Base-by-base conservation (phyloP, 257 asterid species). In the Plantago ovata region DNA sequence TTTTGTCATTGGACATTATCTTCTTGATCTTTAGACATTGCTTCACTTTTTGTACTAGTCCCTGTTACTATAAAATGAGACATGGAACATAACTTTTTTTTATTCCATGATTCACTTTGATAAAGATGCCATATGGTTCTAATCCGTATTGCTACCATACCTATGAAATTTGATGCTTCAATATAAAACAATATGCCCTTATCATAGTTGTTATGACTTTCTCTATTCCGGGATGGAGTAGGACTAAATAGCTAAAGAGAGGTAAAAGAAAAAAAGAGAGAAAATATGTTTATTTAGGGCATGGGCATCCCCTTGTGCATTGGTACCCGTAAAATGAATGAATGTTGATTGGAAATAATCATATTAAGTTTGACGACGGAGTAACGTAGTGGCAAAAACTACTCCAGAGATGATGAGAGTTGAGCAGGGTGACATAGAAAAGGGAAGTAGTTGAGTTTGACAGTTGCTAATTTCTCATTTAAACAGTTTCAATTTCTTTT, bases 61-160 rank as follows among this genome's bases (percentile, higher is more conserved):
- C 16, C 4, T 66, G 62, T 58, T 50, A 53, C 53, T 56, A 63
- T 20, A 69, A 63, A 69, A 28, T 50, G 73, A 72, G 65, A 58
- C 77, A 67, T 61, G 64, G 39, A 61, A 32, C 69, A 59, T 47
- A 63, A 28, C 13, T 23, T 63, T 50, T 63, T 68, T 73, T 72
- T 64, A 68, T 73, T 68, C 71, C 62, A 59, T 46, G 23, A 55
- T 55, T 39, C 53, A 60, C 63, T 72, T 64, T 73, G 63, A 53
- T 63, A 72, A 72, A 72, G 70, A 54, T 58, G 42, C 61, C n/a
- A n/a, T 48, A 16, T 44, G 18, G 39, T 15, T 18, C 60, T 55
- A 22, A 38, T 10, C 12, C 47, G 9, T 53, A 39, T n/a, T 72
- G 66, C 53, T 50, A 53, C 63, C 61, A 52, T 72, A 54, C 32